phyloP scores from a whole-genome alignment of 2,329 filamentous ascomycete species.

The Diplodia intermedia region DNA sequence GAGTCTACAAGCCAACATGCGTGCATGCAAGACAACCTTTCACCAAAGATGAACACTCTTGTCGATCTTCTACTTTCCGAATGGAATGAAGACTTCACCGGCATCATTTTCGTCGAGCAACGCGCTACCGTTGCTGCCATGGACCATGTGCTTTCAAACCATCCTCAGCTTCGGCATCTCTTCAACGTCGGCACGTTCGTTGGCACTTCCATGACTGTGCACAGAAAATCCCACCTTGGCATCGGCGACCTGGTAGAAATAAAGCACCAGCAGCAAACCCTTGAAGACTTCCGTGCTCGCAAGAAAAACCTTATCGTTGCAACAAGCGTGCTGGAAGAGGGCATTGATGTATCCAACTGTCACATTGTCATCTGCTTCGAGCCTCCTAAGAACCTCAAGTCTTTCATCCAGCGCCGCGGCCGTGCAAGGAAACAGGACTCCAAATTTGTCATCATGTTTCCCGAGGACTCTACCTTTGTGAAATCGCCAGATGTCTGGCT shows the following conservation, averaged over 20 bases:
- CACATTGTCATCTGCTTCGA: conserved; percentile 71
- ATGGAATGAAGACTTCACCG: conserved; percentile 45
- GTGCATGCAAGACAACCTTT: conserved; percentile 35
- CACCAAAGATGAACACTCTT: conserved; percentile 47
- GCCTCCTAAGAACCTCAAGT: conserved; percentile 65
- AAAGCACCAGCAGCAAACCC: conserved; percentile 57
- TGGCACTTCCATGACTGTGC: conserved; percentile 55
- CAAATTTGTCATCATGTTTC: conserved; percentile 57
- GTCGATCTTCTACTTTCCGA: conserved; percentile 48
- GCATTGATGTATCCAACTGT: conserved; percentile 68
- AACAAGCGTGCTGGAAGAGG: conserved; percentile 66
- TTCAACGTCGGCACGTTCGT: conserved; percentile 60
- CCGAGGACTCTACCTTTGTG: conserved; percentile 37
- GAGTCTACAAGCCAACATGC: not conserved
- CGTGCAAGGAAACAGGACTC: conserved; percentile 66
- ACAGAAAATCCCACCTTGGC: conserved; percentile 43
- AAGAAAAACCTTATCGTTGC: conserved; percentile 64
- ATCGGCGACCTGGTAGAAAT: conserved; percentile 58
- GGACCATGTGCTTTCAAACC: conserved; percentile 45
- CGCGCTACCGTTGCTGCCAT: conserved; percentile 53
- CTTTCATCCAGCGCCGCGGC: conserved; percentile 70
- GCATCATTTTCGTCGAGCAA: conserved; percentile 41
- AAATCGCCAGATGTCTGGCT: conserved; percentile 62
- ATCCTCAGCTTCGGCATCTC: conserved; percentile 42
- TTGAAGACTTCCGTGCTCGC: conserved; percentile 62